Conservation (phyloP, 192 early-diverging fungal species). For the Fimicolochytrium jonesii region DNA sequence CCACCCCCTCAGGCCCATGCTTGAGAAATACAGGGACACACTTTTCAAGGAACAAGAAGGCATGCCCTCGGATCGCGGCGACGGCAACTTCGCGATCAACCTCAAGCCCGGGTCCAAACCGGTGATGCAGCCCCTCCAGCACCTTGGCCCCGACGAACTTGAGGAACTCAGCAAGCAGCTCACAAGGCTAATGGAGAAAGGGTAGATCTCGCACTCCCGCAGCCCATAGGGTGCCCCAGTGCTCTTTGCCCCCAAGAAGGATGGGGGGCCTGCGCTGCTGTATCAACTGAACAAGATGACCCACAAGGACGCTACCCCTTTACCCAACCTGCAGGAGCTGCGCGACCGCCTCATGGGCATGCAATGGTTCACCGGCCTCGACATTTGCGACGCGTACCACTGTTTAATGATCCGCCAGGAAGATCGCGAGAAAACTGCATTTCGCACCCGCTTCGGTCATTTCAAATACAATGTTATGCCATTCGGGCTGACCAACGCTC, state of each 20-base stretch:
- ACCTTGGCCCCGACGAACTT: background rate
- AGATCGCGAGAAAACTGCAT: conserved; percentile 2
- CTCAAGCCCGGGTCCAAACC: background rate
- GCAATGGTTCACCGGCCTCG: background rate
- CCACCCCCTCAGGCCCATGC: too few species aligned
- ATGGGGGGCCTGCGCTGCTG: conserved; percentile 1
- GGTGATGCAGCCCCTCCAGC: background rate
- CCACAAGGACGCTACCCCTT: background rate
- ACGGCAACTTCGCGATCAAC: background rate
- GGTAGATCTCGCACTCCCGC: too few species aligned
- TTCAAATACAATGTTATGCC: conserved; percentile 59
- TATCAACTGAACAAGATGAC: background rate
- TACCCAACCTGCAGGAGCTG: background rate
- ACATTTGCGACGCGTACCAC: conserved; percentile 6
- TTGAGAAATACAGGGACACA: too few species aligned
- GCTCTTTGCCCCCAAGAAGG: too few species aligned
- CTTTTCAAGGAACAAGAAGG: background rate
- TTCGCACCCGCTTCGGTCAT: conserved; percentile 19
- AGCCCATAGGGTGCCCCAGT: too few species aligned
- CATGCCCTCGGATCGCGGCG: background rate
- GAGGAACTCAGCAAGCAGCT: background rate
- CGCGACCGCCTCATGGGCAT: background rate
- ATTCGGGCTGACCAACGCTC: conserved; percentile 58
- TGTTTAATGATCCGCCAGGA: background rate
- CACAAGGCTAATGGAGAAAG: too few species aligned